Evolutionary conservation across 192 early-diverging fungal species (phyloP).

Genomic region (Coemansia guatemalensis): DNA sequence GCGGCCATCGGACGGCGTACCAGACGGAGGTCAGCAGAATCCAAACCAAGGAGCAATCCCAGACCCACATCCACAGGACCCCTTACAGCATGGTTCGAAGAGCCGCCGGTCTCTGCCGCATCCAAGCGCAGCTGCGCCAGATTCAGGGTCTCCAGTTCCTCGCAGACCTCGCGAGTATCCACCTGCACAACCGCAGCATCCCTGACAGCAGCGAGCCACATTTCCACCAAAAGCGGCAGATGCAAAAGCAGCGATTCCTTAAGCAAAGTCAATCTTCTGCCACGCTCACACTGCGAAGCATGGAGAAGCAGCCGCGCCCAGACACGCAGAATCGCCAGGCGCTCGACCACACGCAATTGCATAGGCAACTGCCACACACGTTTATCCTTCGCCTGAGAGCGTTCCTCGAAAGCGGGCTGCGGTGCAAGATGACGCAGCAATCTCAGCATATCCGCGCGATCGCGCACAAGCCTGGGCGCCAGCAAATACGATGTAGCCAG

Average conservation of each 20-base stretch:
- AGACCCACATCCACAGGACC: neutral
- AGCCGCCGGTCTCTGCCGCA: neutral
- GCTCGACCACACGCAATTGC: constrained; percentile 23
- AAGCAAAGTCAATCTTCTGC: neutral
- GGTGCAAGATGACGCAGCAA: constrained; percentile 44
- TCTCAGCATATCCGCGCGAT: constrained; percentile 21
- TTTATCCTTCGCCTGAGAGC: neutral
- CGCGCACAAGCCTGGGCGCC: constrained; percentile 21
- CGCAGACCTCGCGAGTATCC: constrained; percentile 9
- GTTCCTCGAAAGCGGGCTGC: constrained; percentile 9
- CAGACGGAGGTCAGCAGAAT: neutral
- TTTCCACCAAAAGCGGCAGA: constrained; percentile 13
- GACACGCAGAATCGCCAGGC: constrained; percentile 21
- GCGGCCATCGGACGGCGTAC: neutral
- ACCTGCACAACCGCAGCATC: constrained; percentile 32
- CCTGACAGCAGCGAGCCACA: constrained; percentile 39
- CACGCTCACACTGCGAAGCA: neutral
- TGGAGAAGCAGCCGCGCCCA: constrained; percentile 24
- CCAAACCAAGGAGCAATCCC: neutral
- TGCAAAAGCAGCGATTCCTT: constrained; percentile 24
- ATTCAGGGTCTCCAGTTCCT: constrained; percentile 10
- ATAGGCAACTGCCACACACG: neutral
- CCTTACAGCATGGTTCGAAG: too few relatives aligned
- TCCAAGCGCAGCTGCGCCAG: neutral
- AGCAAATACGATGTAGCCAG: constrained; percentile 33